These are phyloP conservation scores for Naganishia friedmannii DNA, from an alignment of 768 basidiomycete species.

Conservation along the genomic window DNA sequence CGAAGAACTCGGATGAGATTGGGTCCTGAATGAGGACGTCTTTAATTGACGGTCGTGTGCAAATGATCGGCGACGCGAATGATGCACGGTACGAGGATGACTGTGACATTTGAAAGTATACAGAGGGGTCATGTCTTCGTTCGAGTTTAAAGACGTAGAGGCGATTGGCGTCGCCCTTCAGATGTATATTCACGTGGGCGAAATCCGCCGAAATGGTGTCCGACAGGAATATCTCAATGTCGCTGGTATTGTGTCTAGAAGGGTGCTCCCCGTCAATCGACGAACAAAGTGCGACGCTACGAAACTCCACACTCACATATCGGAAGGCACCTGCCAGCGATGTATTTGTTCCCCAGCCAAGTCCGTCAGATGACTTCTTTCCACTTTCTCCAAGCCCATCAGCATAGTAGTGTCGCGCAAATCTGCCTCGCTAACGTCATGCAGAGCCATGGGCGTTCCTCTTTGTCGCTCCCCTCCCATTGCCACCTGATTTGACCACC, in stretches of 20 bases:
- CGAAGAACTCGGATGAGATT: constrained; percentile 70
- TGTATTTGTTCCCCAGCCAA: constrained; percentile 40
- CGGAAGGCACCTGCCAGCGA: constrained; percentile 9
- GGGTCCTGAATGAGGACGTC: constrained; percentile 62
- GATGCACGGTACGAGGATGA: background rate
- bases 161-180: constrained; percentile 2
- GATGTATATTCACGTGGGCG: constrained; percentile 41
- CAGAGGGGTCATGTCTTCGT: background rate
- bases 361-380: constrained; percentile 36
- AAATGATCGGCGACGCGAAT: constrained; percentile 61
- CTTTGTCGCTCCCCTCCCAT: background rate
- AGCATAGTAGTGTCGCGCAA: constrained; percentile 51
- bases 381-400: constrained; percentile 47
- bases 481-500: constrained; percentile 16
- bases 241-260: background rate
- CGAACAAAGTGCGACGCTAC: background rate
- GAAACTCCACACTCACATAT: background rate
- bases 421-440: constrained; percentile 37
- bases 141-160: constrained; percentile 27
- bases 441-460: background rate
- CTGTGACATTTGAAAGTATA: background rate
- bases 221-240: constrained; percentile 13
- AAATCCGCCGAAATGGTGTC: constrained; percentile 36
- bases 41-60: constrained; percentile 63
- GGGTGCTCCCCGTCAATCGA: background rate